Base-by-base conservation (phyloP, 1,139 yeast species). In the Yamadazyma buinensis region DNA sequence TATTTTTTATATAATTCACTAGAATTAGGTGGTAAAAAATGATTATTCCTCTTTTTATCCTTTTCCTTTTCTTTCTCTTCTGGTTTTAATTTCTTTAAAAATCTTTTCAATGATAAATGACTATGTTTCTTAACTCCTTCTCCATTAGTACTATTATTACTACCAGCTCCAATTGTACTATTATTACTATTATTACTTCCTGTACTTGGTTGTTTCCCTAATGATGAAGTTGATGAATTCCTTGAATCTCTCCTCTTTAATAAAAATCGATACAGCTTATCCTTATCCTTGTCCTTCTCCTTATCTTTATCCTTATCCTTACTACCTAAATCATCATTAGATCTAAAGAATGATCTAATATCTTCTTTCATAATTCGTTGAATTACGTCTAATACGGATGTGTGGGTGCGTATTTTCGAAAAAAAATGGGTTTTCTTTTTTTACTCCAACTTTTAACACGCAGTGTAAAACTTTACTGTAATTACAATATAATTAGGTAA, bases 1-100 rank as follows among this genome's bases (percentile, higher is more conserved):
- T 81, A 82, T 48, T 77, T 76, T 29, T 70, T 52, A 39, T 55
- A 56, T 17, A 60, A 41, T 13, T 53, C 57, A 17, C 57, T 47
- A 5, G 47, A 36, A 34, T 49, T 47, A 19, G 39, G 40, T 1
- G 55, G 51, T 23, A 47, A 30, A n/a, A 47, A 36, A 36, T 37
- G 48, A n/a, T 23, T 13, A 11, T 4, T 11, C 14, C 23, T 25
- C 15, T 35, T 34, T 28, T 39, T 38, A 9, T 42, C 36, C 22
- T 37, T 34, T 18, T 36, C 33, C 28, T 38, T 40, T 11, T 36
- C 36, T 14, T 32, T 25, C 18, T 47, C 52, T 12, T 41, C 46
- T 32, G 56, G 64, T 33, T 58, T 64, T 28, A 67, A 52, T 38
- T 63, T 66, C 39, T 64, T 64, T 40, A 68, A 52, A 43, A 68